A percentile compares a stretch with the other conserved stretches of the same genome.
Evolutionary conservation across 1,139 yeast genomes (phyloP).

Genomic region (Yamadazyma dushanensis): DNA sequence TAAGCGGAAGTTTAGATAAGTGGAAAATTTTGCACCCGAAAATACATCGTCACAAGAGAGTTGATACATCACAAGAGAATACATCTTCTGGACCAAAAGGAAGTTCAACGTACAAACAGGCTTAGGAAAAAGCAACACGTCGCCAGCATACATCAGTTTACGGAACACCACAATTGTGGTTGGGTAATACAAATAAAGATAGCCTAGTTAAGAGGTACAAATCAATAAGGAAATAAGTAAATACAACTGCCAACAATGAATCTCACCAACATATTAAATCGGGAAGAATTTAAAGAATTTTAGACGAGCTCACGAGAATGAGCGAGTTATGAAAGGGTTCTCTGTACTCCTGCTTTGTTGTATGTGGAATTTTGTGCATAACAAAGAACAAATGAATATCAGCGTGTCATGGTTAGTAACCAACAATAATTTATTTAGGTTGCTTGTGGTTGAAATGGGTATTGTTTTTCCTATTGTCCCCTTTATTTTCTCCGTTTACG

Average conservation of each 20-base stretch:
- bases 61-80: too few species aligned
- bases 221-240: too few species aligned
- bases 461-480: background rate
- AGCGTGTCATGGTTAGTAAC: background rate
- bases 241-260: constrained; percentile 2
- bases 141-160: too few species aligned
- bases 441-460: background rate
- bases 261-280: background rate
- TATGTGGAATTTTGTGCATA: background rate
- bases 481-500: constrained; percentile 1
- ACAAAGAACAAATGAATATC: background rate
- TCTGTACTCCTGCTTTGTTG: background rate
- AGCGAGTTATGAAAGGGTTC: background rate
- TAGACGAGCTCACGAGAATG: background rate
- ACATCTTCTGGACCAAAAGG: too few species aligned
- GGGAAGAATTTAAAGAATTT: background rate
- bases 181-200: background rate
- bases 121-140: too few species aligned
- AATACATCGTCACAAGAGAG: too few species aligned
- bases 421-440: background rate
- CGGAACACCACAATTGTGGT: background rate
- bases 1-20: too few species aligned
- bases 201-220: too few species aligned
- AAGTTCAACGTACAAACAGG: too few species aligned
- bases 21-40: too few species aligned